Percentiles rank a stretch among this genome's conserved stretches.
Conservation (phyloP, 495 filamentous ascomycete species). For the Penicillium verhagenii region DNA sequence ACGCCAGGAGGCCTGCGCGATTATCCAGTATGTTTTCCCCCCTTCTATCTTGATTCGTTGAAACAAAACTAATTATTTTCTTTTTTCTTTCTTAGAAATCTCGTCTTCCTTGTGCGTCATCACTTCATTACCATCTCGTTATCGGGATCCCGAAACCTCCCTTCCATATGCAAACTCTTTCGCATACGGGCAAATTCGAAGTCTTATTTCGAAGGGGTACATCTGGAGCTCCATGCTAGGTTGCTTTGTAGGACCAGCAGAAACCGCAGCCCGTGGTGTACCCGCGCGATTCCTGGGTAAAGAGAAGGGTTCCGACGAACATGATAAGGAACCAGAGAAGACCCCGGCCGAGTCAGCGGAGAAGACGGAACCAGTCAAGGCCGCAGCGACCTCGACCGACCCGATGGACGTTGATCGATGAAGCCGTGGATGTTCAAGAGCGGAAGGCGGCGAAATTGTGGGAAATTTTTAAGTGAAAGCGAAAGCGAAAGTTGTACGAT, state of each 20-base stretch:
- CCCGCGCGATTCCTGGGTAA: conserved; percentile 61
- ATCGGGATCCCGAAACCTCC: conserved; percentile 73
- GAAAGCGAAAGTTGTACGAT: conserved; percentile 11
- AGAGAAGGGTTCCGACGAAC: conserved; percentile 13
- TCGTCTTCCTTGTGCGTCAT: conserved; percentile 68
- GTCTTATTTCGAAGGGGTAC: conserved; percentile 57
- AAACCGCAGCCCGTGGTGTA: conserved; percentile 63
- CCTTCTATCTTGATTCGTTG: not conserved
- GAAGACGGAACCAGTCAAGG: not conserved
- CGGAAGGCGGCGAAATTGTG: too few species aligned
- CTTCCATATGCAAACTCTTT: conserved; percentile 72
- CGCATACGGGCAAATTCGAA: conserved; percentile 69
- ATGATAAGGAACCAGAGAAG: conserved; percentile 6
- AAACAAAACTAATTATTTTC: not conserved
- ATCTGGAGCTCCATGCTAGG: conserved; percentile 74
- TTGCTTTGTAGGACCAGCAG: conserved; percentile 66
- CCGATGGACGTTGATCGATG: conserved; percentile 21
- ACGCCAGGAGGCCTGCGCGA: conserved; percentile 49
- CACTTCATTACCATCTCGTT: conserved; percentile 73
- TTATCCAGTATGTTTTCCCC: conserved; percentile 44
- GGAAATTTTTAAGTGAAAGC: too few species aligned
- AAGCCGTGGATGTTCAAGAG: not conserved
- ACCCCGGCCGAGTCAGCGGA: conserved; percentile 3
- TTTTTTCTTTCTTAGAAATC: conserved; percentile 31
- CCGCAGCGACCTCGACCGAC: conserved; percentile 6